phyloP scores from a whole-genome alignment of 1,284 basidiomycete genomes.

The Athelia sp. region DNA sequence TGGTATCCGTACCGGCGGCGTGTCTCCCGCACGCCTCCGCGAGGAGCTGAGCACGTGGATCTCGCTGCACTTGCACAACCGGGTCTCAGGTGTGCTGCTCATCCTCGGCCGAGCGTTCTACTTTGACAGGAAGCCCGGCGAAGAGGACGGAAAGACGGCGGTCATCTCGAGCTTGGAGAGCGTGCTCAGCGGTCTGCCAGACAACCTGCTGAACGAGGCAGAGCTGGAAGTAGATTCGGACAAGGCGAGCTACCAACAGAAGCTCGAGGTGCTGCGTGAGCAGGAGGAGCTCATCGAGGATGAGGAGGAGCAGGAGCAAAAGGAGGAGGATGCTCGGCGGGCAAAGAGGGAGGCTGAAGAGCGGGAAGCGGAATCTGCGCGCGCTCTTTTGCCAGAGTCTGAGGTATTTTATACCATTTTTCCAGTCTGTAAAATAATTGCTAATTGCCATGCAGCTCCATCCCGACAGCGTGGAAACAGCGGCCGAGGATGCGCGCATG shows the following conservation, averaged over 20 bases:
- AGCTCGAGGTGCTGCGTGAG: slow-evolving; percentile 95
- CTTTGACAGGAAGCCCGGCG: slow-evolving; percentile 75
- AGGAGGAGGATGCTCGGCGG: slow-evolving; percentile 88
- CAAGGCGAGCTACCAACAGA: slow-evolving; percentile 94
- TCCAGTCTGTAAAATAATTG: slow-evolving; percentile 27
- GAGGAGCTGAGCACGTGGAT: slow-evolving; percentile 96
- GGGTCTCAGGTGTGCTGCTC: slow-evolving; percentile 91
- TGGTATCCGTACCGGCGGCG: slow-evolving; percentile 85
- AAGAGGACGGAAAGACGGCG: slow-evolving; percentile 71
- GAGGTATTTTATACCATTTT: slow-evolving; percentile 44
- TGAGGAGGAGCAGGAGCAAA: slow-evolving; percentile 96
- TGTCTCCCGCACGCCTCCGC: slow-evolving; percentile 79
- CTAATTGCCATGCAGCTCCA: slow-evolving; percentile 26
- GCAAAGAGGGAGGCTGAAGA: slow-evolving; percentile 79
- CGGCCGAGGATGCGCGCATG: slow-evolving; percentile 82
- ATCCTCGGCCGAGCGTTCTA: slow-evolving; percentile 93
- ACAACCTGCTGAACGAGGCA: slow-evolving; percentile 96
- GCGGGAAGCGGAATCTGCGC: slow-evolving; percentile 67
- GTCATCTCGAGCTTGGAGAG: slow-evolving; percentile 84
- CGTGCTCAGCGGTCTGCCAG: slow-evolving; percentile 90
- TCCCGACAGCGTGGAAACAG: slow-evolving; percentile 49
- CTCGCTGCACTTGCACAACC: slow-evolving; percentile 80
- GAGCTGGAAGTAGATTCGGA: slow-evolving; percentile 95
- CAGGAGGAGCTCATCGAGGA: slow-evolving; percentile 99
- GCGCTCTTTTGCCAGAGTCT: slow-evolving; percentile 74